Conservation (phyloP, 495 filamentous ascomycete species). For the Xylaria castorea region DNA sequence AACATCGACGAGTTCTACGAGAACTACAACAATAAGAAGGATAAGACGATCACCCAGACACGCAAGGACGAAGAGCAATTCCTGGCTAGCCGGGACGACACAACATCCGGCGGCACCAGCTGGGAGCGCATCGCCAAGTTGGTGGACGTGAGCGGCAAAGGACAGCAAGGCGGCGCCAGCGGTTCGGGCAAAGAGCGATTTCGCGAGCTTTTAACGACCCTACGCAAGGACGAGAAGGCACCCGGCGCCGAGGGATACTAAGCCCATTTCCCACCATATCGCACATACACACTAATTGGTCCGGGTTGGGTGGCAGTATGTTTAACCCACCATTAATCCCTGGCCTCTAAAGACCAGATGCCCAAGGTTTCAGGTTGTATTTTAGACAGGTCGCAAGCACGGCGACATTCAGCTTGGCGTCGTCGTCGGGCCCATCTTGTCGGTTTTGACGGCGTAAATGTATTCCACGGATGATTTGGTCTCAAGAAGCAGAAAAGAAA, state of each 20-base stretch:
- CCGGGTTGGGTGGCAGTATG: neutral
- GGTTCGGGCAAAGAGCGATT: conserved; percentile 95
- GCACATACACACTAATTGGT: conserved; percentile 8
- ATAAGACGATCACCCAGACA: conserved; percentile 86
- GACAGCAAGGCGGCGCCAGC: conserved; percentile 78
- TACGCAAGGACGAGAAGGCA: conserved; percentile 94
- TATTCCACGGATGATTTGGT: conserved; percentile 22
- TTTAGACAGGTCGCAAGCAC: conserved; percentile 22
- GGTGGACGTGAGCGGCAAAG: conserved; percentile 95
- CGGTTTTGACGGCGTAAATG: conserved; percentile 21
- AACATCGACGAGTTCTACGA: conserved; percentile 99
- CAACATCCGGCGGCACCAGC: conserved; percentile 89
- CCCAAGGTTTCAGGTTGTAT: conserved; percentile 18
- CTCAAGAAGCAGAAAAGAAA: conserved; percentile 3
- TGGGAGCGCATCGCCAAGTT: conserved; percentile 98
- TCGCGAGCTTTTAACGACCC: conserved; percentile 84
- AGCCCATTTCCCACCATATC: conserved; percentile 8
- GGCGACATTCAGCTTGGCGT: conserved; percentile 3
- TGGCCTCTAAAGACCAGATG: neutral
- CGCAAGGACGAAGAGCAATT: conserved; percentile 94
- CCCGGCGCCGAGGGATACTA: conserved; percentile 78
- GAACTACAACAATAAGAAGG: conserved; percentile 97
- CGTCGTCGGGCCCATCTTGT: conserved; percentile 13
- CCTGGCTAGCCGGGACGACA: conserved; percentile 85
- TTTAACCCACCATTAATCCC: neutral